Evolutionary conservation across 73 alveolate genomes (phyloP).

Genomic region (Blepharisma stoltei): DNA sequence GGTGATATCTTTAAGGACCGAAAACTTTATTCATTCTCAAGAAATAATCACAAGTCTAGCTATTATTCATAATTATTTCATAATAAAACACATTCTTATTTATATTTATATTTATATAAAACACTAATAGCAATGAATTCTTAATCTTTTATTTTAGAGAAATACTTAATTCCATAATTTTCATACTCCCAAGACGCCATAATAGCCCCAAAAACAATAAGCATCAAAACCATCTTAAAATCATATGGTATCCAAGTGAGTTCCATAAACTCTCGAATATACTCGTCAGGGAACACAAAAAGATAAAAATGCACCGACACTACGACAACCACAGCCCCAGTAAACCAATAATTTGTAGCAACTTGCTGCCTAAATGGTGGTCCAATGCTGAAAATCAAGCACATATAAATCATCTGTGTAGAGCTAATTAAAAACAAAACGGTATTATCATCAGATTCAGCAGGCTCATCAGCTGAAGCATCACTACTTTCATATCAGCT

Average conservation of each 20-base stretch:
- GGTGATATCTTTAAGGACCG: too few species aligned
- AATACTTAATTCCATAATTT: conserved; percentile 6
- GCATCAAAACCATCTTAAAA: not conserved
- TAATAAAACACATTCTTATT: too few species aligned
- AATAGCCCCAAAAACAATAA: not conserved
- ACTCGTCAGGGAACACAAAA: not conserved
- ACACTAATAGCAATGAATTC: too few species aligned
- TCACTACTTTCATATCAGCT: conserved; percentile 37
- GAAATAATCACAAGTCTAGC: not conserved
- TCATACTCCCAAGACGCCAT: conserved; percentile 31
- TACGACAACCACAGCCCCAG: conserved; percentile 39
- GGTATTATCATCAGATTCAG: conserved; percentile 82
- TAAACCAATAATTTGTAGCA: conserved; percentile 69
- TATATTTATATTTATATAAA: too few species aligned
- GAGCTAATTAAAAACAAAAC: conserved; percentile 76
- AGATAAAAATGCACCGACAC: conserved; percentile 25
- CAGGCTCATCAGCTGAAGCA: conserved; percentile 62
- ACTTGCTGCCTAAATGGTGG: conserved; percentile 94
- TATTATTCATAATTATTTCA: too few species aligned
- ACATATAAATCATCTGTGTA: conserved; percentile 71
- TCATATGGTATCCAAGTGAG: not conserved
- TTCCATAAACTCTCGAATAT: not conserved
- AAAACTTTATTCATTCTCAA: not conserved
- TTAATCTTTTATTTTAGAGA: not conserved
- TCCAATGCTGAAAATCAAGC: conserved; percentile 85